phyloP scores from a whole-genome alignment of 2,329 filamentous ascomycete species.

The Fusarium guadeloupense region DNA sequence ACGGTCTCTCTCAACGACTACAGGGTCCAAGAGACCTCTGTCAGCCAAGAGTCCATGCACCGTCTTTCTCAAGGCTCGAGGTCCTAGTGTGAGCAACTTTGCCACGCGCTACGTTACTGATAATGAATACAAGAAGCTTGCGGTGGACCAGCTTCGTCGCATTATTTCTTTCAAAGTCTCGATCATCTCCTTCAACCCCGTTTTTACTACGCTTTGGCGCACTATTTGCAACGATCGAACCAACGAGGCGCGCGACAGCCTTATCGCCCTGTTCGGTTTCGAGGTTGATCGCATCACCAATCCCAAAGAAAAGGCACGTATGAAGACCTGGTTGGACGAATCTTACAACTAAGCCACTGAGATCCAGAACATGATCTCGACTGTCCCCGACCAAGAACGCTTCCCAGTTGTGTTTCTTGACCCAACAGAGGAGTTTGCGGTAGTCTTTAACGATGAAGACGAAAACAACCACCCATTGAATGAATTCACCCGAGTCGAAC shows the following conservation, averaged over 20 bases:
- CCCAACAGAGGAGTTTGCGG: constrained; percentile 54
- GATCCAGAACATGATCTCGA: constrained; percentile 50
- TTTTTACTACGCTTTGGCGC: constrained; percentile 61
- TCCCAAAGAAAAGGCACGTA: constrained; percentile 46
- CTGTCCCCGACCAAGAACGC: constrained; percentile 49
- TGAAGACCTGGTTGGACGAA: constrained; percentile 60
- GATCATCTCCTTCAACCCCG: constrained; percentile 58
- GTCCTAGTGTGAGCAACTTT: constrained; percentile 46
- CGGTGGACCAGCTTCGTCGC: constrained; percentile 50
- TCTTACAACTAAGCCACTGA: constrained; percentile 60
- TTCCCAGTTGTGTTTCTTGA: constrained; percentile 62
- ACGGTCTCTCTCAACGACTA: too few species aligned
- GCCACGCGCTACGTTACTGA: constrained; percentile 54
- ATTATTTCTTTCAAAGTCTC: constrained; percentile 57
- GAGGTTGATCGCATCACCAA: constrained; percentile 50
- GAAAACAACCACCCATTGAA: constrained; percentile 40
- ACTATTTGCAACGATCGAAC: constrained; percentile 58
- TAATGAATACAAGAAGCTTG: constrained; percentile 50
- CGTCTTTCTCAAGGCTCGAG: constrained; percentile 35
- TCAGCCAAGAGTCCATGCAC: constrained; percentile 26
- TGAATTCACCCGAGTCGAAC: constrained; percentile 55
- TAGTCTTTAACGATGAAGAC: constrained; percentile 27
- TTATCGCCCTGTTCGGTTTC: constrained; percentile 54
- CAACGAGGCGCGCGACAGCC: constrained; percentile 51
- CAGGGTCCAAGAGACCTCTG: too few species aligned